Evolutionary conservation across 1,284 basidiomycete genomes (phyloP), one percentile per base, ranked within the genome.

Genomic region (Flammula alnicola): DNA sequence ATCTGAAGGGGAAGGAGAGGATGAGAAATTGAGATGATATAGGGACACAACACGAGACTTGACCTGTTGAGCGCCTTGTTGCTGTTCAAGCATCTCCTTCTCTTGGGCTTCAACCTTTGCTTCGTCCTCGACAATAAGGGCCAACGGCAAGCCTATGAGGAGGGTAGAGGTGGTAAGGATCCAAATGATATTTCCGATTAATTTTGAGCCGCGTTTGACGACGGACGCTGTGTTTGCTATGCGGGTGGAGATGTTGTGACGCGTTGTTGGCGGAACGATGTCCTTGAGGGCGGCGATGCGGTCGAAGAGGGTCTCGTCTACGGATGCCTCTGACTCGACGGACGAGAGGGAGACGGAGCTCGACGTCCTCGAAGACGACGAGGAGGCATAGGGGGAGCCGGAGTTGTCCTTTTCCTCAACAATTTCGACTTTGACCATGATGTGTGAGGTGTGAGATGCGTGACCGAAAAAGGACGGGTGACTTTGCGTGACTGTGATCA

Each of bases 41-140:
- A 36, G 19, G 47, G 51, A 79, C 81, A n/a, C n/a, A n/a, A n/a
- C n/a, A n/a, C n/a, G n/a, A n/a, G n/a, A n/a, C n/a, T n/a, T 55
- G 54, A 93, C 93, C 81, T 91, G 88, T 72, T 95, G 93, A 14
- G 87, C 87, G 31, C 95, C 95, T 65, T 93, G 87, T 69, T 94
- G 93, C 70, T 97, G 94, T 44, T 92, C 91, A 59, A 92, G 75
- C 81, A 95, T 86, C 71, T 98, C 95, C 74, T 92, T 89, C 74
- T 99, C 96, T 74, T 98, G 95, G 49, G 89, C 87, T 4, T 95
- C 88, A 52, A 97, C 84, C 73, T 94, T 93, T 43, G 91, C 89
- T 76, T 99, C 96, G 71, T 97, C 96, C 72, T 99, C 96, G 57
- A 98, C 80, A 49, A 88, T 90, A 58, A 99, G 79, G 1, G 95